A percentile compares a stretch with the other conserved stretches of the same genome.
phyloP scores from a whole-genome alignment of 495 filamentous ascomycete genomes.

The Aspergillus cavernicola region DNA sequence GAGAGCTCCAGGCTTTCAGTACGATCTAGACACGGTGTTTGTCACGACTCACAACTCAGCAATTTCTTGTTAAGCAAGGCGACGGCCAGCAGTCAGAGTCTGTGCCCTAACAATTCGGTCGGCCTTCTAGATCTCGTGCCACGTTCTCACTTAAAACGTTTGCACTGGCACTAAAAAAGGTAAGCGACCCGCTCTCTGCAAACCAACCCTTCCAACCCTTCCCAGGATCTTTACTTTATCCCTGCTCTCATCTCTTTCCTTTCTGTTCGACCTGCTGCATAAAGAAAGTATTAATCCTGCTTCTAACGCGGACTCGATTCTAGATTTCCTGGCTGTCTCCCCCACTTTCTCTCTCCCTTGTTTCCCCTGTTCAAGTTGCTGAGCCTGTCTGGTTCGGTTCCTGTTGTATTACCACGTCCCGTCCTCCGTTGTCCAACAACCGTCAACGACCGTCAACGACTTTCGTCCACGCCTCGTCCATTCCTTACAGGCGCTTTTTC shows the following conservation, averaged over 20 bases:
- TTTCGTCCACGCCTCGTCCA: not conserved
- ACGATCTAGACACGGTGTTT: too few species aligned
- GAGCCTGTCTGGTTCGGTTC: too few species aligned
- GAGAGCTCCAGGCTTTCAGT: too few species aligned
- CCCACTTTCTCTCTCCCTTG: slow-evolving; percentile 6
- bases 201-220: slow-evolving; percentile 1
- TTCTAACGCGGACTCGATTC: slow-evolving; percentile 4
- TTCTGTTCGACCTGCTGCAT: too few species aligned
- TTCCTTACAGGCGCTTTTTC: not conserved
- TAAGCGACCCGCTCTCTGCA: slow-evolving; percentile 21
- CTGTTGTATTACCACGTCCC: slow-evolving; percentile 17
- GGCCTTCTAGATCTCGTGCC: slow-evolving; percentile 27
- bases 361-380: not conserved
- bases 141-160: slow-evolving; percentile 28
- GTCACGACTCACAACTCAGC: too few species aligned
- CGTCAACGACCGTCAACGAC: not conserved
- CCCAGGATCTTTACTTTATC: slow-evolving; percentile 9
- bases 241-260: not conserved
- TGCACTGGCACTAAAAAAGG: slow-evolving; percentile 19
- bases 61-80: too few species aligned
- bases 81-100: too few species aligned
- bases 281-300: slow-evolving; percentile 4
- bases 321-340: not conserved
- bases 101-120: too few species aligned
- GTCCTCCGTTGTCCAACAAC: slow-evolving; percentile 6